Conservation (phyloP, 202 grass and related monocot species). For the Miscanthus sacchariflorus region DNA sequence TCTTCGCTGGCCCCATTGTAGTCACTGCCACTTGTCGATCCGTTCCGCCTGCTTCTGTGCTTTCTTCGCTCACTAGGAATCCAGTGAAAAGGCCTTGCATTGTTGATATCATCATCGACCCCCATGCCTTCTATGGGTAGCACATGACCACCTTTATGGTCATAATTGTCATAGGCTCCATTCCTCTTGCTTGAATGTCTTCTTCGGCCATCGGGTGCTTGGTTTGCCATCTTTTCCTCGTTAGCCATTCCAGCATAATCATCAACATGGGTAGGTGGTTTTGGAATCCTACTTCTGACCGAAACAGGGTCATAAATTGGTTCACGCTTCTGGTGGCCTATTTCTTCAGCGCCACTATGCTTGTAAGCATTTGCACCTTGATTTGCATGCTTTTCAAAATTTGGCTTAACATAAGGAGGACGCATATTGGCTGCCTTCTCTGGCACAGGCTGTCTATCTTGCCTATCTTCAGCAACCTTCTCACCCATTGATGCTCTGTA, state of each 20-base stretch:
- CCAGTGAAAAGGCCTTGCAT: conserved; percentile 41
- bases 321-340: conserved; percentile 31
- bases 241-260: conserved; percentile 4
- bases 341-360: conserved; percentile 25
- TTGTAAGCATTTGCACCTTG: conserved; percentile 36
- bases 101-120: conserved; percentile 42
- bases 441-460: conserved; percentile 57
- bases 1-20: conserved; percentile 32
- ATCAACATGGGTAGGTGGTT: conserved; percentile 46
- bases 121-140: conserved; percentile 31
- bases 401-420: conserved; percentile 81
- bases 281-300: conserved; percentile 65
- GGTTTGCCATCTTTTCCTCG: conserved; percentile 47
- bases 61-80: conserved; percentile 54
- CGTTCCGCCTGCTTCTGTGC: conserved; percentile 44
- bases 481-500: conserved; percentile 34
- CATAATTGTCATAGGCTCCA: conserved; percentile 42
- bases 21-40: conserved; percentile 46
- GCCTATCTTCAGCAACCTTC: conserved; percentile 57
- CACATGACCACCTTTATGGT: conserved; percentile 26
- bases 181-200: conserved; percentile 57
- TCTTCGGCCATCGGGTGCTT: conserved; percentile 43
- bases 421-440: conserved; percentile 54
- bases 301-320: conserved; percentile 56
- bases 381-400: conserved; percentile 22